Evolutionary conservation across 352 stramenopile genomes (phyloP).

Genomic region (Pythium vanterpoolii): DNA sequence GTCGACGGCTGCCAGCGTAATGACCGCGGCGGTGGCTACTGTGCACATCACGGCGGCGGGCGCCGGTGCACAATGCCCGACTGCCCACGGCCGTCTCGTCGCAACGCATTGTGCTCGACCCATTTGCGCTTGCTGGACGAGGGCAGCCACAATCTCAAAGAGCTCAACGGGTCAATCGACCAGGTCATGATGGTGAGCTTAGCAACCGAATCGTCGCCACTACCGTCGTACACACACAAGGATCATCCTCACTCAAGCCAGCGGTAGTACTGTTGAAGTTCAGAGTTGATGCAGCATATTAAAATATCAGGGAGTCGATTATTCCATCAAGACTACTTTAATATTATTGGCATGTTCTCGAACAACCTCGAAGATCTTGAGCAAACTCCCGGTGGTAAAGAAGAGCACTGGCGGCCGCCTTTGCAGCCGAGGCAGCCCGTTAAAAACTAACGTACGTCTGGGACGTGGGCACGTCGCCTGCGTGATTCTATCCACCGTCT

Average conservation of each 20-base stretch:
- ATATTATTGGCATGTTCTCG: constrained; percentile 10
- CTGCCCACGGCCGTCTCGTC: constrained; percentile 74
- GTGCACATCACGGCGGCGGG: constrained; percentile 51
- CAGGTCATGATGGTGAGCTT: constrained; percentile 2
- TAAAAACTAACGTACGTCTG: constrained; percentile 1
- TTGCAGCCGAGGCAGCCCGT: constrained; percentile 9
- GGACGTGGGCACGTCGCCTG: background rate
- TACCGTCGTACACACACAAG: no score
- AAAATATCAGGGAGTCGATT: background rate
- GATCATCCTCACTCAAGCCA: background rate
- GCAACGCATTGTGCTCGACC: constrained; percentile 76
- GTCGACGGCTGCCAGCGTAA: constrained; percentile 76
- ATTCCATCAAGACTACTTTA: no score
- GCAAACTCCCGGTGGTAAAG: background rate
- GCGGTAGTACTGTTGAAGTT: background rate
- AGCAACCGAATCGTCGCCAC: constrained; percentile 1
- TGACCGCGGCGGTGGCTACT: constrained; percentile 32
- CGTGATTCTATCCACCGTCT: background rate
- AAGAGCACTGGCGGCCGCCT: constrained; percentile 1
- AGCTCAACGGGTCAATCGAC: constrained; percentile 13
- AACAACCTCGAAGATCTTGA: background rate
- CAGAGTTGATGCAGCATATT: constrained; percentile 5
- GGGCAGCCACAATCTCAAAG: constrained; percentile 21
- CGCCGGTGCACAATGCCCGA: constrained; percentile 66
- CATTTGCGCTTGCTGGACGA: constrained; percentile 41